Base-by-base conservation (phyloP, 2,329 filamentous ascomycete genomes). In the Alternaria infectoria region DNA sequence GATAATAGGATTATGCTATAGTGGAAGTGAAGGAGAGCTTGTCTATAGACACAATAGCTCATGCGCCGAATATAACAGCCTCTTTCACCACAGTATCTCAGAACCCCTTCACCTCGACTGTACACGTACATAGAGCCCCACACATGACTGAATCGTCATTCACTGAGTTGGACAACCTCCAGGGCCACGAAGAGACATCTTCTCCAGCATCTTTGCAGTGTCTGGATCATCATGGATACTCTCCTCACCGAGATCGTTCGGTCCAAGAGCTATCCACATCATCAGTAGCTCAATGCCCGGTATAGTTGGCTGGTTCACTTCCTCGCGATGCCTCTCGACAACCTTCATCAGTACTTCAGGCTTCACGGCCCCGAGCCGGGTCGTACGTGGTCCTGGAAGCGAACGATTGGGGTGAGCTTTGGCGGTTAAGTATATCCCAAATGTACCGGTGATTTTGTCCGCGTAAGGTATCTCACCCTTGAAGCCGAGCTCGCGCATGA, bases 131-230 rank as follows among this genome's bases (percentile, higher is more conserved):
- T 30, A 19, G 47, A 30, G 1, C n/a, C 4, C 1, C 2, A 30
- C 10, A 13, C 0, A 2, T 10, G 1, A 50, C 1, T 30, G 19
- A 11, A 3, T 1, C 4, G 11, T 9, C 44, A 5, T 5, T 21
- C 7, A 50, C 25, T 50, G 25, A 2, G n/a, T 21, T 1, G 46
- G 1, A 17, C n/a, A 28, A 1, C 46, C 46, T 49, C 46, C 25
- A 30, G 0, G 0, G 5, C 25, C 25, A 10, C 0, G 1, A 6
- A 30, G 47, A 3, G 25, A 30, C 47, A 21, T 50, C 1, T 28
- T 6, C 26, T 32, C 47, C n/a, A 6, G 10, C 11, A 15, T 50
- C 26, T 1, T 19, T 21, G 26, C 26, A 30, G 47, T 4, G 1
- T 50, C 1, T 2, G n/a, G 47, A 30, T 50, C 21, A 5, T 23